Conservation (phyloP, 306 rosid genomes). For the Prunus kanzakura region DNA sequence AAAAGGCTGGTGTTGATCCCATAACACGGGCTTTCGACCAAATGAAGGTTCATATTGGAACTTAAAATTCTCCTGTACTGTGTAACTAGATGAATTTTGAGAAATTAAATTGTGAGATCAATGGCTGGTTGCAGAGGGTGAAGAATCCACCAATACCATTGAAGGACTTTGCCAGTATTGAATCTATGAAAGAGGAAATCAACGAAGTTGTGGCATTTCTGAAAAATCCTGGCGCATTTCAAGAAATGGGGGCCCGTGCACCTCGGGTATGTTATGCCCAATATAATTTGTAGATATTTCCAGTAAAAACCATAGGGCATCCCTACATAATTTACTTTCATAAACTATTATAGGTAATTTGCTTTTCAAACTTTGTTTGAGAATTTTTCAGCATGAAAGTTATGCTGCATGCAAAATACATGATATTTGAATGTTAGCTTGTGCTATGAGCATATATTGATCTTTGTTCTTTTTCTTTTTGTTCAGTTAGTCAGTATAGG, state of each 20-base stretch:
- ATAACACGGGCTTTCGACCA: constrained; percentile 82
- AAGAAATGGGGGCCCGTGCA: constrained; percentile 96
- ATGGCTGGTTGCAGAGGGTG: constrained; percentile 76
- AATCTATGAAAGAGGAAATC: constrained; percentile 94
- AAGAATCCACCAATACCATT: constrained; percentile 93
- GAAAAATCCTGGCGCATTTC: constrained; percentile 84
- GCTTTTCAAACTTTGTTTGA: neutral
- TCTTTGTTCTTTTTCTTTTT: neutral
- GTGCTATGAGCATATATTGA: neutral
- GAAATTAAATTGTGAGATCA: constrained; percentile 28
- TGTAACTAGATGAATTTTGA: constrained; percentile 8
- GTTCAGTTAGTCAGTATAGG: constrained; percentile 1
- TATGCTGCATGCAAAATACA: neutral
- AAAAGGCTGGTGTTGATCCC: constrained; percentile 82
- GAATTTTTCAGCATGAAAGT: neutral
- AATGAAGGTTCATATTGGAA: constrained; percentile 69
- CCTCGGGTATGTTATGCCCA: constrained; percentile 73
- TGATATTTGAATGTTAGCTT: neutral
- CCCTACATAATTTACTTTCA: neutral
- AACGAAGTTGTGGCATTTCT: constrained; percentile 92
- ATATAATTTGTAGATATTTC: constrained; percentile 5
- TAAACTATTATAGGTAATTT: neutral
- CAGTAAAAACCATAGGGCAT: neutral
- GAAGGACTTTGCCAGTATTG: constrained; percentile 81
- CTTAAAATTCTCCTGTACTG: constrained; percentile 11